Evolutionary conservation across 2,329 filamentous ascomycete genomes (phyloP).

Genomic region (Pestalotiopsis sp.): DNA sequence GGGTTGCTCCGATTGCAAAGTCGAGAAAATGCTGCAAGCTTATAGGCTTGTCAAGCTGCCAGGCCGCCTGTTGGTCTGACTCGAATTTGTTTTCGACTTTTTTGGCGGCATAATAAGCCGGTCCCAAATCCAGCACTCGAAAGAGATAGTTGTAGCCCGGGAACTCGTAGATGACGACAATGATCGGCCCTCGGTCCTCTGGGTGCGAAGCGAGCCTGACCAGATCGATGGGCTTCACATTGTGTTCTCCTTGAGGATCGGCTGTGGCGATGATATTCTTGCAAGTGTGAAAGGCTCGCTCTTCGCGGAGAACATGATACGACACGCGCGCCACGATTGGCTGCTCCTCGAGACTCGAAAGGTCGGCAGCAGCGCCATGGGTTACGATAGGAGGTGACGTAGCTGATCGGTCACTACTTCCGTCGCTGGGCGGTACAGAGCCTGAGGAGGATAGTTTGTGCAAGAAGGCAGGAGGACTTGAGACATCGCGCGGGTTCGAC

Average conservation of each 20-base stretch:
- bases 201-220: conserved; percentile 69
- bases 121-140: conserved; percentile 75
- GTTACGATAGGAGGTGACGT: conserved; percentile 34
- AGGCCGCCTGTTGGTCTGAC: conserved; percentile 45
- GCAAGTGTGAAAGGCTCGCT: conserved; percentile 84
- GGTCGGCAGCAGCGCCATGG: conserved; percentile 44
- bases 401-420: conserved; percentile 39
- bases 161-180: conserved; percentile 80
- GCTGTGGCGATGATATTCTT: conserved; percentile 71
- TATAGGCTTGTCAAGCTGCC: conserved; percentile 60
- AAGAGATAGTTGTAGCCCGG: conserved; percentile 75
- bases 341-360: conserved; percentile 58
- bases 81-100: conserved; percentile 56
- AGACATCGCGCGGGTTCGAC: conserved; percentile 45
- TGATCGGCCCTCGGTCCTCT: conserved; percentile 70
- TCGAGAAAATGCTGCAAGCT: conserved; percentile 80
- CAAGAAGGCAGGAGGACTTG: conserved; percentile 45
- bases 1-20: conserved; percentile 85
- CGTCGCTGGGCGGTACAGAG: conserved; percentile 40
- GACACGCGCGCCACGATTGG: conserved; percentile 82
- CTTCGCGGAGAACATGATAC: conserved; percentile 78
- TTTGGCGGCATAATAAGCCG: conserved; percentile 65
- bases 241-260: conserved; percentile 75
- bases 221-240: conserved; percentile 79
- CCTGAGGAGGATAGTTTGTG: conserved; percentile 42